Base-by-base conservation (phyloP, 2,329 filamentous ascomycete species). In the Neodidymelliopsis sp. region DNA sequence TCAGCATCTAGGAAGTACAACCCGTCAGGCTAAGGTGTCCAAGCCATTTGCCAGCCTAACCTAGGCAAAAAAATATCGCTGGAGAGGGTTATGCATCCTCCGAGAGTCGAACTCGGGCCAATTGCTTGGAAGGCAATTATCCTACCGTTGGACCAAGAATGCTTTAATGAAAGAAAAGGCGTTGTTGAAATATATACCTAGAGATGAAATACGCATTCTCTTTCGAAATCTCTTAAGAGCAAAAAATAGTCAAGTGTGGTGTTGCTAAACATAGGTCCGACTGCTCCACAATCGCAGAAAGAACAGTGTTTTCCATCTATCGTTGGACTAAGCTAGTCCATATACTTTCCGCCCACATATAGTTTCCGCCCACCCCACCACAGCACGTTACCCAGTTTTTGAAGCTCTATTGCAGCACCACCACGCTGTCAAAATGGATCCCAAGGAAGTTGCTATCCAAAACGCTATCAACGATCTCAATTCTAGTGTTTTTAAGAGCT, bases 1-100 rank as follows among this genome's bases (percentile, higher is more conserved):
- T 77, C 71, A 0, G 70, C 59, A 44, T 77, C 74, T 15, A 78
- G 43, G 56, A 76, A 77, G 54, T 71, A 71, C 0, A 65, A 63
- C 0, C 67, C 70, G 15, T 75, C 54, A 0, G 22, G 10, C 24
- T 60, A 22, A 8, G 53, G 49, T 3, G 15, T 23, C 54, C 56
- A 53, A 2, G 19, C 19, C n/a, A n/a, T n/a, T n/a, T n/a, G n/a
- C n/a, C n/a, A n/a, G n/a, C n/a, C n/a, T n/a, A n/a, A n/a, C n/a
- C n/a, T n/a, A n/a, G n/a, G n/a, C n/a, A n/a, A n/a, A n/a, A n/a
- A n/a, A n/a, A n/a, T n/a, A n/a, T n/a, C n/a, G n/a, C n/a, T n/a
- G n/a, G n/a, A n/a, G n/a, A n/a, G n/a, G n/a, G n/a, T n/a, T n/a
- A n/a, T n/a, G n/a, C n/a, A n/a, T n/a, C n/a, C n/a, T n/a, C n/a